phyloP scores from a whole-genome alignment of 192 early-diverging fungal genomes.

The Pilobolus umbonatus region DNA sequence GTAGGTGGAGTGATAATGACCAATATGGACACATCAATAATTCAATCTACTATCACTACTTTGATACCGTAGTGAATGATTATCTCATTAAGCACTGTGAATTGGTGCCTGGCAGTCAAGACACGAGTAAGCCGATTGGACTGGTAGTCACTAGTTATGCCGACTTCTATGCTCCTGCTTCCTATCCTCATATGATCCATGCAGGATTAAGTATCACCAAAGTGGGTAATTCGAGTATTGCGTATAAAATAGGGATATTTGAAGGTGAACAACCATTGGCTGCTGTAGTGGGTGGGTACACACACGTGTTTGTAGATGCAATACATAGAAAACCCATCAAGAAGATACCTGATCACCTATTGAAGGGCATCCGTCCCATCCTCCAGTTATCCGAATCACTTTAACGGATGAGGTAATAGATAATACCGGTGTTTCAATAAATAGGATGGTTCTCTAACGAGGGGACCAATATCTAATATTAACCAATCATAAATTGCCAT shows the following conservation, averaged over 20 bases:
- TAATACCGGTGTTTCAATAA: too few relatives aligned
- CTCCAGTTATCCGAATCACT: too few relatives aligned
- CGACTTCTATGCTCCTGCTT: constrained; percentile 38
- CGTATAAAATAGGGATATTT: constrained; percentile 53
- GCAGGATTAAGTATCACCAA: constrained; percentile 46
- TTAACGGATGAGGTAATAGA: too few relatives aligned
- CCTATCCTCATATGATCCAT: constrained; percentile 45
- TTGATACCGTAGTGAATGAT: constrained; percentile 54
- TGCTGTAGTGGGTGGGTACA: constrained; percentile 41
- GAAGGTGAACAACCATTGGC: constrained; percentile 28
- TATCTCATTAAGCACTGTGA: constrained; percentile 48
- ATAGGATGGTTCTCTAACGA: too few relatives aligned
- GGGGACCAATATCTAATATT: too few relatives aligned
- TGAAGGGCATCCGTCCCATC: constrained; percentile 14
- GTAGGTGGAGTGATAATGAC: constrained; percentile 55
- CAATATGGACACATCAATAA: constrained; percentile 61
- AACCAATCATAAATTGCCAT: too few relatives aligned
- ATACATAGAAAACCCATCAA: constrained; percentile 33
- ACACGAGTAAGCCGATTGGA: constrained; percentile 38
- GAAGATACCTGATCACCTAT: constrained; percentile 14
- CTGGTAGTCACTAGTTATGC: constrained; percentile 40
- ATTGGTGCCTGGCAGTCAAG: constrained; percentile 26
- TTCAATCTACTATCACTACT: constrained; percentile 49
- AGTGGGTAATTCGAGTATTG: constrained; percentile 44
- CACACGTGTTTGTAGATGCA: constrained; percentile 49